A percentile compares a stretch with the other conserved stretches of the same genome.
Evolutionary conservation across 768 basidiomycete genomes (phyloP).

Genomic region (Dentipellis fragilis): DNA sequence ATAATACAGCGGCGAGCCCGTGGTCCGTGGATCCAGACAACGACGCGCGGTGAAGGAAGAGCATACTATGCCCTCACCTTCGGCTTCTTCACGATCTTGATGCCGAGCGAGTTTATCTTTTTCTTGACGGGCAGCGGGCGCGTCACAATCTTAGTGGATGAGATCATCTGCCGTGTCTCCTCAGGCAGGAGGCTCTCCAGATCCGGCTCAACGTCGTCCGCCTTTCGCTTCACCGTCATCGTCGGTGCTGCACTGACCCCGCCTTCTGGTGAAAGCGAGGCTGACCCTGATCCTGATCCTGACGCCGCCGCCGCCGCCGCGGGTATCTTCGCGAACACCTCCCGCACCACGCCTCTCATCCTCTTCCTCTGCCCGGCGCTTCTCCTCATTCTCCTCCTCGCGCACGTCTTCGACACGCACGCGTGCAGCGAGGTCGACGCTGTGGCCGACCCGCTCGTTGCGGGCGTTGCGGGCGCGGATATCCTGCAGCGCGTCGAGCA

Average conservation of each 20-base stretch:
- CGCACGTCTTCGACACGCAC: slow-evolving; percentile 61
- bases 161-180: slow-evolving; percentile 48
- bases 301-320: too few species aligned
- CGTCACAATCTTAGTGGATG: slow-evolving; percentile 32
- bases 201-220: slow-evolving; percentile 67
- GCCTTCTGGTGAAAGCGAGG: not conserved
- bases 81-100: slow-evolving; percentile 13
- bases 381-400: slow-evolving; percentile 64
- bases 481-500: slow-evolving; percentile 91
- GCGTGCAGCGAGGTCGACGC: slow-evolving; percentile 57
- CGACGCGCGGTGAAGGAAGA: too few species aligned
- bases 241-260: slow-evolving; percentile 12
- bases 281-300: not conserved
- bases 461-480: slow-evolving; percentile 80
- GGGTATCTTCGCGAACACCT: slow-evolving; percentile 72
- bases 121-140: slow-evolving; percentile 43
- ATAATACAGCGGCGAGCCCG: too few species aligned
- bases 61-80: not conserved
- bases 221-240: slow-evolving; percentile 82
- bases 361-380: slow-evolving; percentile 72
- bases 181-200: slow-evolving; percentile 61
- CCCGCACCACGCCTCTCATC: slow-evolving; percentile 84
- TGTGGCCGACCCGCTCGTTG: slow-evolving; percentile 76
- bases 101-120: slow-evolving; percentile 28
- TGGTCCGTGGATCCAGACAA: too few species aligned